phyloP scores from a whole-genome alignment of 139 green algal species.

The Marvania coccoides region DNA sequence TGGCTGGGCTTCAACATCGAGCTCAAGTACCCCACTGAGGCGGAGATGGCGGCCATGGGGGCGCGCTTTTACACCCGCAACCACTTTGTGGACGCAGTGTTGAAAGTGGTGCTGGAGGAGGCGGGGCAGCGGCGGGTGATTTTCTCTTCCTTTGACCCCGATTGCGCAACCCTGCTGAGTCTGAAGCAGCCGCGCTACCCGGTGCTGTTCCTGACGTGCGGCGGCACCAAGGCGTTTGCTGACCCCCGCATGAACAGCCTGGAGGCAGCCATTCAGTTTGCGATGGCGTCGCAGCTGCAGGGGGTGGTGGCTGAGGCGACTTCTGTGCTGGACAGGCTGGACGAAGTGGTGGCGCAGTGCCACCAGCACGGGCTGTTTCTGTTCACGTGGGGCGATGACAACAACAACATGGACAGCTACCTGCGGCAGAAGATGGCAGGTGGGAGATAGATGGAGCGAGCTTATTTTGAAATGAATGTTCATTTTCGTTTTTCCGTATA shows the following conservation, averaged over 20 bases:
- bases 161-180: conserved; percentile 28
- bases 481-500: too few species aligned
- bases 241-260: conserved; percentile 45
- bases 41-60: conserved; percentile 20
- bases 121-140: conserved; percentile 22
- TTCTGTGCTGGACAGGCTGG: conserved; percentile 18
- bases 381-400: conserved; percentile 39
- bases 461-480: too few species aligned
- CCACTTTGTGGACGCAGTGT: conserved; percentile 35
- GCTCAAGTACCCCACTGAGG: conserved; percentile 39
- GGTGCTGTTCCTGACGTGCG: conserved; percentile 45
- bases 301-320: conserved; percentile 32
- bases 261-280: conserved; percentile 37
- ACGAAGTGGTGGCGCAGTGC: conserved; percentile 18
- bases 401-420: conserved; percentile 30
- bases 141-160: conserved; percentile 44
- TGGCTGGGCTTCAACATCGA: conserved; percentile 50
- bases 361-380: conserved; percentile 34
- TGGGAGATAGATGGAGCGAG: too few species aligned
- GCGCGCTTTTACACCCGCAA: conserved; percentile 28
- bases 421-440: conserved; percentile 22
- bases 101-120: conserved; percentile 37
- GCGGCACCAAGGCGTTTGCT: conserved; percentile 30
- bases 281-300: conserved; percentile 21
- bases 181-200: conserved; percentile 40